A percentile compares a stretch with the other conserved stretches of the same genome.
phyloP scores from a whole-genome alignment of 495 filamentous ascomycete genomes.

The Aspergillus wentii region DNA sequence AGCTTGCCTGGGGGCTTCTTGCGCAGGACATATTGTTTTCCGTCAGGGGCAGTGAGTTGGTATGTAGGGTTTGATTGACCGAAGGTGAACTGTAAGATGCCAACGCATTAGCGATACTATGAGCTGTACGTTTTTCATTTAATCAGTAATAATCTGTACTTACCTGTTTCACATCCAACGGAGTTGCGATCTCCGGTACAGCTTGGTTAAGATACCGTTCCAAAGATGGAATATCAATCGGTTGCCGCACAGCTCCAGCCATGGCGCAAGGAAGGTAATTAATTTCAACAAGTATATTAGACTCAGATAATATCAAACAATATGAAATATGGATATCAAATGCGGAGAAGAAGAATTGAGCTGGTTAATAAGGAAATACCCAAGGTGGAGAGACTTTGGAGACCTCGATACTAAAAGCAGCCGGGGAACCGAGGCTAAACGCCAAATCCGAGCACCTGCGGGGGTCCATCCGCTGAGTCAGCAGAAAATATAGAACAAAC shows the following conservation, averaged over 20 bases:
- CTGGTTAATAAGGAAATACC: no score
- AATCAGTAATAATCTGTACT: no score
- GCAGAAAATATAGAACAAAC: neutral
- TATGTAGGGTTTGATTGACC: slow-evolving; percentile 98
- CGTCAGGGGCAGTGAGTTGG: slow-evolving; percentile 67
- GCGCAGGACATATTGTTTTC: slow-evolving; percentile 72
- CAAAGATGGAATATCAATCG: slow-evolving; percentile 72
- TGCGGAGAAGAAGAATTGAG: no score
- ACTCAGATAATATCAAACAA: no score
- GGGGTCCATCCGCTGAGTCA: slow-evolving; percentile 4
- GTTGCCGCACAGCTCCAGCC: slow-evolving; percentile 85
- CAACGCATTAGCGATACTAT: slow-evolving; percentile 1
- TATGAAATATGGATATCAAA: no score
- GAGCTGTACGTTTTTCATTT: neutral
- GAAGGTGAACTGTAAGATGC: slow-evolving; percentile 88
- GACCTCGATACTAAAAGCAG: slow-evolving; percentile 1
- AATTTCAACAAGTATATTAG: no score
- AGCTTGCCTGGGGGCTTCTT: slow-evolving; percentile 95
- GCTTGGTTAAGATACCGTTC: slow-evolving; percentile 70
- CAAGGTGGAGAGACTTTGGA: neutral
- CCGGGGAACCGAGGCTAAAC: slow-evolving; percentile 27
- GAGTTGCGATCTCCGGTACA: slow-evolving; percentile 74
- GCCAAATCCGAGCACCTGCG: slow-evolving; percentile 4
- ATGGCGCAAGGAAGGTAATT: slow-evolving; percentile 45
- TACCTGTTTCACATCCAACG: slow-evolving; percentile 86